Base-by-base conservation (phyloP, 805 yeast species). In the Ogataea ganodermae region DNA sequence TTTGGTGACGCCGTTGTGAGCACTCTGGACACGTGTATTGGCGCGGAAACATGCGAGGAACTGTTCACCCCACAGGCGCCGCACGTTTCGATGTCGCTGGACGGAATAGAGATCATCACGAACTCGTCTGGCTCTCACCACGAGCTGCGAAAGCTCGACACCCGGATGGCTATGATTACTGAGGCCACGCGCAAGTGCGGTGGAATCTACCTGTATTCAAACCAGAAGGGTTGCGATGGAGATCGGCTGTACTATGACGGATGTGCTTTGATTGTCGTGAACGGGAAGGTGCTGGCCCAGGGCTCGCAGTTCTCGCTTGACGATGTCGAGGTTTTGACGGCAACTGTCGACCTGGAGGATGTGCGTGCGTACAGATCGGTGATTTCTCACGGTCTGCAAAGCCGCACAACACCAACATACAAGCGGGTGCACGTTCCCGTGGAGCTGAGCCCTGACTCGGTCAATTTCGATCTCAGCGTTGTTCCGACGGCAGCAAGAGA, bases 21-120 rank as follows among this genome's bases (percentile, higher is more conserved):
- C 44, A 86, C 97, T 1, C 63, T 81, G 49, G 97, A 91, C 59
- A 89, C 98, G 0, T 83, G 86, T 36, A 75, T 94, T 46, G 99
- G 99, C n/a, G 89, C 92, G 37, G 99, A 94, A 68, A 95, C 99
- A 0, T 94, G 99, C 67, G 99, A 94, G 66, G 99, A 94, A 67
- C 73, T 94, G 48, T 94, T 94, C 67, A 94, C 99, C 0, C 99
- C 99, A 1, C 85, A 89, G 55, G 83, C 96, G 3, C 99, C 99
- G 3, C 97, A 92, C 66, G 87, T 94, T 46, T 81, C 81, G 16
- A 83, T 92, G 89, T 80, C 96, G 0, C 71, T 94, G 27, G 97
- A 90, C 66, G 99, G 99, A 35, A 96, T 92, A n/a, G 99, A 94
- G 67, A 91, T 94, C 59, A 77, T 94, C 62, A 90, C 97, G 35